Evolutionary conservation across 1,284 basidiomycete genomes (phyloP), one percentile per base, ranked within the genome.

Genomic region (Porodaedalea pini): DNA sequence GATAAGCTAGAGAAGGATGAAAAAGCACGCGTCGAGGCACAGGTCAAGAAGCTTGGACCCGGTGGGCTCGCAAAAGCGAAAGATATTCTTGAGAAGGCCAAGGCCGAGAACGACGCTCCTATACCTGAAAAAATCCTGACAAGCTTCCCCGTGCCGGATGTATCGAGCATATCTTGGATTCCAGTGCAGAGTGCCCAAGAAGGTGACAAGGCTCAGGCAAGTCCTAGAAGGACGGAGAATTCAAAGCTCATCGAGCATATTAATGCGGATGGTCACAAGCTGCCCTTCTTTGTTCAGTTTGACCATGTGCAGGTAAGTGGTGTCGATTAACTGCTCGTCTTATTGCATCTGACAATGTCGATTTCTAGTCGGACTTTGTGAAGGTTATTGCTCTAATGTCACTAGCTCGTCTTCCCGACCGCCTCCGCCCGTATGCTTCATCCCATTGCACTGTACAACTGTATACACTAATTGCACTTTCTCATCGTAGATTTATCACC

Each of bases 221-320:
- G 56, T 34, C 36, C 64, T 31, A 57, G 68, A 57, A 19, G 66
- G 70, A 61, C 65, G 67, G 53, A 68, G 68, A 47, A 66, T 67
- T 60, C 62, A 64, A 65, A 73, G 21, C 73, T 98, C 17, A 78
- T 82, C 61, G 76, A 77, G 54, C 82, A 92, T 67, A 76, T 99
- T 44, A 79, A 85, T 49, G 70, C 75, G 1, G 95, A 98, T 64
- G 85, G 85, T 0, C 67, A 76, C 1, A 65, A 75, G 1, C 71
- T 96, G 44, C 87, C 96, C 0, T 96, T 94, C 76, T 96, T 95
- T 69, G 82, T 96, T 2, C 90, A 98, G 68, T 99, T 92, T 67
- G 90, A 92, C 63, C 85, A 91, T 68, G 89, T 93, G 53, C 81
- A 91, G 74, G 90, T 89, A 50, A 31, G 79, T 65, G 10, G 23